phyloP scores from a whole-genome alignment of 306 rosid species.

The Prinsepia uniflora region DNA sequence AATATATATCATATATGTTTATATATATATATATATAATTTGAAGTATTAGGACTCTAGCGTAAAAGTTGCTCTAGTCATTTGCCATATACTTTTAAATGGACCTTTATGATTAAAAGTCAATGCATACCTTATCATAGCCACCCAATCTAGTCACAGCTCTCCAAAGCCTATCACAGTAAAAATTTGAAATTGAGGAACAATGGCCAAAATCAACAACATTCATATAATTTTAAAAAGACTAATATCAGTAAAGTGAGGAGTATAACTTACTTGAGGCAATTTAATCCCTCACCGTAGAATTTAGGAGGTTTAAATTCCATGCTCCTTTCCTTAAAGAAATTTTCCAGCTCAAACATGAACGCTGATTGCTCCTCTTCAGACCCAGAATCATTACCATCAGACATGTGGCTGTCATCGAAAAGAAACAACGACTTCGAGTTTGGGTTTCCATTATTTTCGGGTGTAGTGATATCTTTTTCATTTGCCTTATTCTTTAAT shows the following conservation, averaged over 20 bases:
- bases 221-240: slow-evolving; percentile 13
- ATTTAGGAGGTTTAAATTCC: slow-evolving; percentile 96
- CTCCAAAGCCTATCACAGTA: slow-evolving; percentile 72
- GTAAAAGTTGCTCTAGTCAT: background rate
- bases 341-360: slow-evolving; percentile 80
- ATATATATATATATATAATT: slow-evolving; percentile 4
- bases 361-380: slow-evolving; percentile 80
- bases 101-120: background rate
- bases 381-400: slow-evolving; percentile 90
- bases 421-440: slow-evolving; percentile 43
- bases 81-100: background rate
- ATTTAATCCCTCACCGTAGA: slow-evolving; percentile 91
- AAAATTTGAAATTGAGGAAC: slow-evolving; percentile 22
- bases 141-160: slow-evolving; percentile 90
- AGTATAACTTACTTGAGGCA: slow-evolving; percentile 80
- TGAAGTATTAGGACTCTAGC: background rate
- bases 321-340: slow-evolving; percentile 85
- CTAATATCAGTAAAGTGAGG: slow-evolving; percentile 5
- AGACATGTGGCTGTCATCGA: slow-evolving; percentile 49
- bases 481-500: slow-evolving; percentile 41
- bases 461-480: slow-evolving; percentile 39
- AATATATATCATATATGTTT: background rate
- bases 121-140: slow-evolving; percentile 86
- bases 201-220: slow-evolving; percentile 25
- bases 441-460: slow-evolving; percentile 51